These are phyloP conservation scores for Amaranthus cruentus DNA, from an alignment of 148 eudicot species.

Conservation along the genomic window DNA sequence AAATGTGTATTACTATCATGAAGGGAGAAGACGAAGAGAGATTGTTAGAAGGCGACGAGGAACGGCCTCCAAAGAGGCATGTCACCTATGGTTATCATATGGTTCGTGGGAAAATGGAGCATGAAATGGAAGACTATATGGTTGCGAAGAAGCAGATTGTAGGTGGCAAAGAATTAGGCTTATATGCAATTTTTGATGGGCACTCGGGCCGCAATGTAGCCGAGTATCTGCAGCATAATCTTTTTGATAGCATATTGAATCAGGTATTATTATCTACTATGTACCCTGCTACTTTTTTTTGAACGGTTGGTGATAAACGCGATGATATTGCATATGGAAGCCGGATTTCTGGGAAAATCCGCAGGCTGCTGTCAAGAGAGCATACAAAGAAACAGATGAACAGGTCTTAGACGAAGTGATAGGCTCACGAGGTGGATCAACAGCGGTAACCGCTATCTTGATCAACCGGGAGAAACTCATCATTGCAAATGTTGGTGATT, in stretches of 20 bases:
- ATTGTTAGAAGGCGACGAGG: conserved; percentile 4
- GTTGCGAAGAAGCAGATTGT: conserved; percentile 37
- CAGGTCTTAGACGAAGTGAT: conserved; percentile 42
- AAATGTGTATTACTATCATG: too few species aligned
- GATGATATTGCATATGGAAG: conserved; percentile 16
- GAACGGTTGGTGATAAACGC: neutral
- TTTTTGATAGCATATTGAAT: conserved; percentile 42
- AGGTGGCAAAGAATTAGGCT: conserved; percentile 35
- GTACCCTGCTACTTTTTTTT: neutral
- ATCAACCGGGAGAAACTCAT: conserved; percentile 43
- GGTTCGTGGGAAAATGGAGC: conserved; percentile 50
- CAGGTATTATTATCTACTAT: conserved; percentile 27
- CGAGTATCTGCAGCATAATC: conserved; percentile 45
- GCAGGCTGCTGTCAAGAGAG: conserved; percentile 41
- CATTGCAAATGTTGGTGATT: conserved; percentile 63
- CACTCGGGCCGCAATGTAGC: conserved; percentile 48
- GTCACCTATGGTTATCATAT: conserved; percentile 47
- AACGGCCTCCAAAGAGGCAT: conserved; percentile 12
- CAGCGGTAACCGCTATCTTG: conserved; percentile 50
- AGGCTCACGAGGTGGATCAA: conserved; percentile 45
- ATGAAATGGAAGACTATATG: conserved; percentile 53
- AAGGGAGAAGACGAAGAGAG: conserved; percentile 30
- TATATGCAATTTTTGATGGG: conserved; percentile 59
- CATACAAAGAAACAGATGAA: conserved; percentile 39
- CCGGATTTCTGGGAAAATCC: conserved; percentile 53